Percentiles rank a stretch among this genome's conserved stretches.
phyloP scores from a whole-genome alignment of 257 asterid species.

The Primulina tabacum region DNA sequence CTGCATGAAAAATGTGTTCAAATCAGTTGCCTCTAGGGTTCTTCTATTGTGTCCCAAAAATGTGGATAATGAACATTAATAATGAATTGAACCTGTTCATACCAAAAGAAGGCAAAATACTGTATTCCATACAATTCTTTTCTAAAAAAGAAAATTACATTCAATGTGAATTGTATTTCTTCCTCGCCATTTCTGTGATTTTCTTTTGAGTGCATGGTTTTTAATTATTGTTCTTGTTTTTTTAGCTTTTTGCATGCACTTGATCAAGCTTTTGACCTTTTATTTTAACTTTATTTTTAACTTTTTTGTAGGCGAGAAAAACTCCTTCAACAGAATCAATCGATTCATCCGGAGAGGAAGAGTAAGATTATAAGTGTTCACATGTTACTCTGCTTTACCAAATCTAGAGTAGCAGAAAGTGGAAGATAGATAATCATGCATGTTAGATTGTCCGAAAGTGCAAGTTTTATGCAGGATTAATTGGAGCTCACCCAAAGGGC shows the following conservation, averaged over 20 bases:
- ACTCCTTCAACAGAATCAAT: constrained; percentile 70
- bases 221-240: constrained; percentile 4
- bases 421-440: constrained; percentile 1
- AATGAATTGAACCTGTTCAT: background rate
- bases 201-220: background rate
- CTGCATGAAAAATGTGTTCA: background rate
- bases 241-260: constrained; percentile 2
- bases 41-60: constrained; percentile 12
- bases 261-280: constrained; percentile 10
- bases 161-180: background rate
- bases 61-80: constrained; percentile 13
- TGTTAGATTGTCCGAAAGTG: background rate
- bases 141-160: too few relatives aligned
- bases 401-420: background rate
- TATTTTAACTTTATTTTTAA: constrained; percentile 22
- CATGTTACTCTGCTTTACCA: constrained; percentile 18
- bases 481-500: background rate
- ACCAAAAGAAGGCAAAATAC: constrained; percentile 6
- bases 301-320: constrained; percentile 53
- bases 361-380: constrained; percentile 53
- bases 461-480: constrained; percentile 10
- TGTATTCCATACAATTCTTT: background rate
- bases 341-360: constrained; percentile 96
- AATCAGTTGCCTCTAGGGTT: background rate
- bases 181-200: background rate